Base-by-base conservation (phyloP, 208 protist genomes). In the Leishmania mexicana region DNA sequence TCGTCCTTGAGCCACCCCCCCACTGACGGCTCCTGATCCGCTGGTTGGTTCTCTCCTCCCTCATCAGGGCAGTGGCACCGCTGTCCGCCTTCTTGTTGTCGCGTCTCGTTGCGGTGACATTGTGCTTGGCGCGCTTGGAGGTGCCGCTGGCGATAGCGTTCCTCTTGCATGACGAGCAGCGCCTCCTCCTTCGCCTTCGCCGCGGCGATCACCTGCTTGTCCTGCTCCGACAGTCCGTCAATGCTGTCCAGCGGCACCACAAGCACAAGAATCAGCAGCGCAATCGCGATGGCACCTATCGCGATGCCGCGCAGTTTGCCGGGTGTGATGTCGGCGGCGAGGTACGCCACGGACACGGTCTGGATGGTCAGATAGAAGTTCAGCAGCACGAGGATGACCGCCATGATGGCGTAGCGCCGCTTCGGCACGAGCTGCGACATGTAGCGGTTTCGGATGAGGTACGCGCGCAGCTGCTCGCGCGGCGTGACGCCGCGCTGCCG, bases 311-410 rank as follows among this genome's bases (percentile, higher is more conserved):
- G 83, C 53, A 76, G 65, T 64, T 86, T 82, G 49, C 72, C 87
- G 62, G 53, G n/a, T 19, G 84, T 90, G 81, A 91, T 81, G 53
- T 85, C 62, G 8, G 76, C 45, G 1, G 45, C 35, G 31, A 86
- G 68, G 54, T 85, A 92, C 4, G 86, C 83, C 40, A 84, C 89
- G 77, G 58, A 68, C n/a, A 93, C 70, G 3, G 86, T 73, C 76
- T 93, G 91, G 42, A 86, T 83, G 21, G 91, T 92, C 47, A 93
- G 60, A 87, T 87, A 94, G 6, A 92, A 60, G 83, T 94, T 94
- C 45, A 90, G 70, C 24, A 89, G 53, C 38, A 93, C 21, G 8
- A 94, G 76, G 5, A 90, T 51, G 19, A 80, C 2, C 57, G 81
- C 79, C 38, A 86, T 47, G 53, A 94, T 78, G 31, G 40, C 19